Evolutionary conservation across 805 yeast genomes (phyloP).

Genomic region (Wickerhamomyces tratensis): DNA sequence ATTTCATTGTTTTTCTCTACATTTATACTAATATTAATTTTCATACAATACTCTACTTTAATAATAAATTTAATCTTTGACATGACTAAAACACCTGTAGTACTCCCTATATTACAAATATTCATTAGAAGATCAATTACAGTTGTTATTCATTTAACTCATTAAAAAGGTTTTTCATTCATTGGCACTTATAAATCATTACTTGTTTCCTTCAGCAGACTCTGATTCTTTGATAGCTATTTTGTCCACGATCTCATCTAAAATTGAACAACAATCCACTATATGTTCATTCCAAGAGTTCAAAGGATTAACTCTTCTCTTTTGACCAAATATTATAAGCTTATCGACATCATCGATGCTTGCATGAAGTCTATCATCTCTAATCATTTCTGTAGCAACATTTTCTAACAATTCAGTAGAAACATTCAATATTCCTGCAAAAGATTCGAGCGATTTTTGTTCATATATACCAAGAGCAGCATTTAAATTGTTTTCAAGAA

Average conservation of each 20-base stretch:
- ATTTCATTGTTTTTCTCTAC: no score
- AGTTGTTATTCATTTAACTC: no score
- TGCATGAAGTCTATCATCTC: constrained; percentile 9
- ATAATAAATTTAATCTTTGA: no score
- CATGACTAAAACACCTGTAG: no score
- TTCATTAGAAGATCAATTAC: no score
- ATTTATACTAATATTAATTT: no score
- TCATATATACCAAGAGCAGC: constrained; percentile 7
- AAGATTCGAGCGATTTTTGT: constrained; percentile 6
- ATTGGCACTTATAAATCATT: no score
- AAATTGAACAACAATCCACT: constrained; percentile 8
- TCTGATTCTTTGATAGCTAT: not conserved
- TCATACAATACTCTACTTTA: no score
- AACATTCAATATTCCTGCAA: constrained; percentile 6
- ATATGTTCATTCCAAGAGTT: constrained; percentile 16
- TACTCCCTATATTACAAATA: no score
- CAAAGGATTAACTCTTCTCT: not conserved
- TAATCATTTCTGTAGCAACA: constrained; percentile 9
- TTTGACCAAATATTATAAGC: constrained; percentile 7
- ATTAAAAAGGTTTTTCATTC: no score
- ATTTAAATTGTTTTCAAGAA: constrained; percentile 12
- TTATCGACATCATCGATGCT: constrained; percentile 15
- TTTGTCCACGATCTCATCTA: constrained; percentile 12
- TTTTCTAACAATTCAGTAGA: constrained; percentile 3
- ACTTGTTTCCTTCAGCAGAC: no score